Evolutionary conservation across 345 rosid species (phyloP).

Genomic region (Moricandia arvensis): DNA sequence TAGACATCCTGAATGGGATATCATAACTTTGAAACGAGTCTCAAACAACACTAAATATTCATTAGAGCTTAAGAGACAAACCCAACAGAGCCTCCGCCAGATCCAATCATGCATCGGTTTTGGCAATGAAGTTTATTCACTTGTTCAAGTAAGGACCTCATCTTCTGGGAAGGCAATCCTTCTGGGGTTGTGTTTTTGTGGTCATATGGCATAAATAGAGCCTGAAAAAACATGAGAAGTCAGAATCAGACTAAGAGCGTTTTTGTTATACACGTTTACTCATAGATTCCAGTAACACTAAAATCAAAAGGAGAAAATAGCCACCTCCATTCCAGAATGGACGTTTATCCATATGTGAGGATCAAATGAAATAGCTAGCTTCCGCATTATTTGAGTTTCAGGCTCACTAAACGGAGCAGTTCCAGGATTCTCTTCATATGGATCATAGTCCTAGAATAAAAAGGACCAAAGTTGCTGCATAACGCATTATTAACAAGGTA

Average conservation of each 20-base stretch:
- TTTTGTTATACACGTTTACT: neutral
- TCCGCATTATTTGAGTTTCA: conserved; percentile 86
- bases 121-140: conserved; percentile 71
- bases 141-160: conserved; percentile 71
- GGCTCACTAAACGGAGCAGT: conserved; percentile 92
- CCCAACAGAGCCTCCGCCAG: conserved; percentile 99
- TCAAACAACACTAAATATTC: neutral
- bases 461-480: neutral
- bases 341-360: conserved; percentile 98
- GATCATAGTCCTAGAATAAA: conserved; percentile 81
- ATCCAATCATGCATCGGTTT: conserved; percentile 83
- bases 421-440: conserved; percentile 98
- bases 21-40: neutral
- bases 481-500: neutral
- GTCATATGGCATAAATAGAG: conserved; percentile 97
- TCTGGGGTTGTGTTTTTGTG: conserved; percentile 84
- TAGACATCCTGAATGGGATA: neutral
- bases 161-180: conserved; percentile 56
- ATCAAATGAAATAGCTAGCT: conserved; percentile 83
- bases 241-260: conserved; percentile 10
- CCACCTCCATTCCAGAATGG: conserved; percentile 95
- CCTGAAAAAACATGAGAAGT: conserved; percentile 45
- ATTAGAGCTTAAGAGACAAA: conserved; percentile 36
- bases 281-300: neutral
- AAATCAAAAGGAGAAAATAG: neutral